phyloP scores from a whole-genome alignment of 331 rosid species.

The Telfairia occidentalis region DNA sequence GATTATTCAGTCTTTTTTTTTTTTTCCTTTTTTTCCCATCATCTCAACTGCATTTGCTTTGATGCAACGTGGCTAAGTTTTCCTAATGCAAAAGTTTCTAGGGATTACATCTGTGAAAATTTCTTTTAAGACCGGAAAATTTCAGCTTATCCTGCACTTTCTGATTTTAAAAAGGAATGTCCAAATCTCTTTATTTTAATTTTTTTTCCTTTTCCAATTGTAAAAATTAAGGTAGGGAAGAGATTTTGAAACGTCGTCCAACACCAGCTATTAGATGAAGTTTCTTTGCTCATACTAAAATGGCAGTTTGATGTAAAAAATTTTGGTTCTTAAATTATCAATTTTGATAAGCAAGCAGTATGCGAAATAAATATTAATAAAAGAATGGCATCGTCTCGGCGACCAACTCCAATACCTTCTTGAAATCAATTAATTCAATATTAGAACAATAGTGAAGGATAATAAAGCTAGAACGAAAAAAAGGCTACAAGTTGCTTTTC shows the following conservation, averaged over 20 bases:
- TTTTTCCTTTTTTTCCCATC: neutral
- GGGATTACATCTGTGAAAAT: neutral
- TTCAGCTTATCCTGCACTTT: neutral
- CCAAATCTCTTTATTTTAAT: too few relatives aligned
- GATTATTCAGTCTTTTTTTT: neutral
- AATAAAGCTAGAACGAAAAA: neutral
- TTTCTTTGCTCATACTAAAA: neutral
- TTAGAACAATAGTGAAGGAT: slow-evolving; percentile 7
- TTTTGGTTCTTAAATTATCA: neutral
- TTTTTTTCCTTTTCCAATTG: too few relatives aligned
- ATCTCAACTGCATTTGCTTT: neutral
- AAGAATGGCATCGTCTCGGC: neutral
- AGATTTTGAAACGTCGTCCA: neutral
- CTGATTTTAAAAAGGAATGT: too few relatives aligned
- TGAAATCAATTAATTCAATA: slow-evolving; percentile 9
- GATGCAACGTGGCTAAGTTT: neutral
- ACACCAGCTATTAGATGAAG: neutral
- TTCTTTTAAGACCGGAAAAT: neutral
- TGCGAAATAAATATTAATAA: neutral
- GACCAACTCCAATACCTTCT: slow-evolving; percentile 4
- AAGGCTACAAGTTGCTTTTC: neutral
- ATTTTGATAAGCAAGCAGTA: neutral
- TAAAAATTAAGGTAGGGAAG: neutral
- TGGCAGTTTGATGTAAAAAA: neutral
- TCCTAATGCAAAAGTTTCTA: neutral